Conservation (phyloP, 164 flowering plant species). For the Chimonanthus praecox region DNA sequence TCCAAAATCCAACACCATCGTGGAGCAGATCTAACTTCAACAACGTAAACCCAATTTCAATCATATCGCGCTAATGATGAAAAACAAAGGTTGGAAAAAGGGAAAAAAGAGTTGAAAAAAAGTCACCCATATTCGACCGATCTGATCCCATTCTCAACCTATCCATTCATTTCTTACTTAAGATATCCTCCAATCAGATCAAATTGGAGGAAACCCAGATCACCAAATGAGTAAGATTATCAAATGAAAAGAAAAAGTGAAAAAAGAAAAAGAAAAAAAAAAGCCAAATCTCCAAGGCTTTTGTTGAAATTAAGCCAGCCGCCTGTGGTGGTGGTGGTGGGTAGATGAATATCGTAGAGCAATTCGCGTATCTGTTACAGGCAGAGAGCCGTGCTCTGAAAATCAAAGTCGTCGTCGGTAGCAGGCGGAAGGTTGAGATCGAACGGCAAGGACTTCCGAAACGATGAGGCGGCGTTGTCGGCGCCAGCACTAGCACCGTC, state of each 20-base stretch:
- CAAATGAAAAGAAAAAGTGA: background rate
- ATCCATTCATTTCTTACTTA: too few relatives aligned
- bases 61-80: too few relatives aligned
- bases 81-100: too few relatives aligned
- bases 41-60: background rate
- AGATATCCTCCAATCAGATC: too few relatives aligned
- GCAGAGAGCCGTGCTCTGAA: conserved; percentile 41
- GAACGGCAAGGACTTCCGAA: conserved; percentile 26
- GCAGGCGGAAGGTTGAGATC: conserved; percentile 48
- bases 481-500: conserved; percentile 29
- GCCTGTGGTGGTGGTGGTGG: background rate
- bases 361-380: conserved; percentile 27
- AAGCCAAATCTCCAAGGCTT: background rate
- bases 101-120: too few relatives aligned
- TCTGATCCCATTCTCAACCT: too few relatives aligned
- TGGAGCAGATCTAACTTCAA: background rate
- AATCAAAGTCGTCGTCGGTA: conserved; percentile 24
- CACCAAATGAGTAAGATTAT: background rate
- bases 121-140: too few relatives aligned
- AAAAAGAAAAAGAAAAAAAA: background rate
- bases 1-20: background rate
- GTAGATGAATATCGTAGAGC: background rate
- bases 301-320: background rate
- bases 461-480: conserved; percentile 29
- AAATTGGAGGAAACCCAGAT: background rate